These are phyloP conservation scores for Hymenoscyphus scutula DNA, from an alignment of 2,329 filamentous ascomycete species.

Conservation along the genomic window DNA sequence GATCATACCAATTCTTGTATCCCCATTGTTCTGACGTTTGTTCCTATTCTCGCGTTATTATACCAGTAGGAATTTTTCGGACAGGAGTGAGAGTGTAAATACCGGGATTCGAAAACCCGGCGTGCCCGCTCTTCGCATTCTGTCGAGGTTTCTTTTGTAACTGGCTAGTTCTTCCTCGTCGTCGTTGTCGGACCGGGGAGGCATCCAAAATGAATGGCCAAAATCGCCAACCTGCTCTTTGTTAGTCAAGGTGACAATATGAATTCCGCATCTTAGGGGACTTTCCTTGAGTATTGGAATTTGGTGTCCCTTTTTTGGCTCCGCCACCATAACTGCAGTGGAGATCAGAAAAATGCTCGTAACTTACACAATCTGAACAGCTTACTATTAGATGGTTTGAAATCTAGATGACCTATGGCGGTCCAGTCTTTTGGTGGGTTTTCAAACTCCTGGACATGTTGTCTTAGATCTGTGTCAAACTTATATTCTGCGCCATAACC, in stretches of 20 bases:
- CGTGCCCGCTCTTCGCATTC: background rate
- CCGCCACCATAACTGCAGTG: background rate
- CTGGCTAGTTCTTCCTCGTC: background rate
- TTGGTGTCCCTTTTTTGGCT: background rate
- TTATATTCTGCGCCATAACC: background rate
- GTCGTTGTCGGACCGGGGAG: background rate
- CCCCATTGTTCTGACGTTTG: slow-evolving; percentile 18
- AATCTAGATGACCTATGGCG: background rate
- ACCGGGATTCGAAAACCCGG: background rate
- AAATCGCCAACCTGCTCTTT: background rate
- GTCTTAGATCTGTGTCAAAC: slow-evolving; percentile 11
- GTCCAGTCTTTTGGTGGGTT: background rate
- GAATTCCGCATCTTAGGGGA: background rate
- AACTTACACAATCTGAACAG: background rate
- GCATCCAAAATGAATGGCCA: background rate
- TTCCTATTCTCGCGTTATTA: slow-evolving; percentile 5
- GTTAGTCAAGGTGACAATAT: background rate
- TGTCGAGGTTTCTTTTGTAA: background rate
- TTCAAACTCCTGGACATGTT: background rate
- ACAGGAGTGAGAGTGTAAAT: background rate
- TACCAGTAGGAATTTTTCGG: slow-evolving; percentile 11
- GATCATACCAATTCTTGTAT: slow-evolving; percentile 7
- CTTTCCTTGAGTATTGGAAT: background rate
- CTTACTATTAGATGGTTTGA: background rate
- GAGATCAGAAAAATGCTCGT: background rate